Evolutionary conservation across 78 protist species (phyloP).

Genomic region (Polysphondylium violaceum): DNA sequence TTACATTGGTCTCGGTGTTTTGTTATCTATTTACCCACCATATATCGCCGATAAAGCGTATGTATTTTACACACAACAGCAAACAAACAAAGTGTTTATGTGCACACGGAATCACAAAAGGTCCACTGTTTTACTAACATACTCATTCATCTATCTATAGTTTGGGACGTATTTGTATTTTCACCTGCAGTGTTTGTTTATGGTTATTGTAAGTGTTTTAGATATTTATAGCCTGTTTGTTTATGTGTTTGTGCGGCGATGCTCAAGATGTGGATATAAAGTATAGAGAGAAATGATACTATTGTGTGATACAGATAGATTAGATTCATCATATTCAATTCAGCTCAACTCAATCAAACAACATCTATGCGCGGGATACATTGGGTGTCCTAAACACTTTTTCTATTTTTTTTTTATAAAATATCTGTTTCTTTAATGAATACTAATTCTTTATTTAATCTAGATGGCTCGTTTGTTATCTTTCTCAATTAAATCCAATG

Average conservation of each 20-base stretch:
- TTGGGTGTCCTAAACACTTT: too few species aligned
- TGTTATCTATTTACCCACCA: conserved; percentile 61
- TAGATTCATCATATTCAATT: too few species aligned
- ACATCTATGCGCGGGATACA: too few species aligned
- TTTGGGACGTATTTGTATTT: conserved; percentile 45
- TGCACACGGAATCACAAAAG: not conserved
- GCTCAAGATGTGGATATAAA: too few species aligned
- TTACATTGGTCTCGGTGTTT: conserved; percentile 42
- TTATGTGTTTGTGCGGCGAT: too few species aligned
- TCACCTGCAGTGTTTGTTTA: conserved; percentile 45
- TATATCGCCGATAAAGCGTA: conserved; percentile 59
- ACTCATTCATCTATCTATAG: conserved; percentile 3
- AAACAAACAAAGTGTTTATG: too few species aligned
- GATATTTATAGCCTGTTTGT: too few species aligned
- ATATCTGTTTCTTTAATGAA: not conserved
- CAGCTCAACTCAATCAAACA: too few species aligned
- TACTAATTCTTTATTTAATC: too few species aligned
- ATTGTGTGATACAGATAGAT: too few species aligned
- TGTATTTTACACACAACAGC: not conserved
- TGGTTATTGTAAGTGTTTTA: conserved; percentile 57
- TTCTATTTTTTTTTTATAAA: not conserved
- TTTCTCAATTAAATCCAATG: conserved; percentile 64
- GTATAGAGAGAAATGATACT: not conserved
- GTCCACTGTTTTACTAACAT: not conserved
- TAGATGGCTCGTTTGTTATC: conserved; percentile 57